These are phyloP conservation scores for Saccharomycopsis fodiens DNA, from an alignment of 805 yeast species.

Conservation along the genomic window DNA sequence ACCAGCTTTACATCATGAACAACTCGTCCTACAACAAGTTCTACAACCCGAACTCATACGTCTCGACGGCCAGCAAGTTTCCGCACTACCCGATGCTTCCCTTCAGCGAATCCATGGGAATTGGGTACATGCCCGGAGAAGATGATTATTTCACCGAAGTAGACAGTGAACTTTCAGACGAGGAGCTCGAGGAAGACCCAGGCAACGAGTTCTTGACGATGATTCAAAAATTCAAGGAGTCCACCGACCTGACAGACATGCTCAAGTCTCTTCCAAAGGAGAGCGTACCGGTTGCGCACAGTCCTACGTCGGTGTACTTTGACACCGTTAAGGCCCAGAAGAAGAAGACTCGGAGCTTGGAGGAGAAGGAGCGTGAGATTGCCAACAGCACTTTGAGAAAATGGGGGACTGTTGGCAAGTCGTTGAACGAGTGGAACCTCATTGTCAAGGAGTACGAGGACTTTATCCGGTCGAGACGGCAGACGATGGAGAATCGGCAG, in stretches of 20 bases:
- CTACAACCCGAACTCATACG: constrained; percentile 16
- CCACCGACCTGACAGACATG: background rate
- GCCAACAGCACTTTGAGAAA: constrained; percentile 22
- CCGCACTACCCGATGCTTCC: constrained; percentile 20
- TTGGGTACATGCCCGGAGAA: constrained; percentile 15
- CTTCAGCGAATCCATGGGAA: constrained; percentile 15
- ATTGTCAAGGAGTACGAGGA: constrained; percentile 40
- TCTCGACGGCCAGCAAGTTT: constrained; percentile 12
- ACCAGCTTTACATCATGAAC: constrained; percentile 24
- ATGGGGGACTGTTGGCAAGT: constrained; percentile 34
- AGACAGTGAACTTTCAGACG: constrained; percentile 19
- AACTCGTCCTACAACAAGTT: constrained; percentile 11
- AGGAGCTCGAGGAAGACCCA: constrained; percentile 17
- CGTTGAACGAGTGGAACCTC: constrained; percentile 44
- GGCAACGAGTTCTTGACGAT: background rate
- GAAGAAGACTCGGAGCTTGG: background rate
- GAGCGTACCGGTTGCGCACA: background rate
- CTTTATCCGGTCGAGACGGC: constrained; percentile 27
- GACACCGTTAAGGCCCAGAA: constrained; percentile 3
- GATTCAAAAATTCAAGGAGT: background rate
- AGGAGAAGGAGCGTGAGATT: constrained; percentile 3
- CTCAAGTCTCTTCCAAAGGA: too few species aligned
- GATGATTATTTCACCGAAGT: constrained; percentile 13
- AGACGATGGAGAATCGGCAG: constrained; percentile 22
- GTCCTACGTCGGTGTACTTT: constrained; percentile 15